These are phyloP conservation scores for Kodamaea fungicola DNA, from an alignment of 1,139 yeast species.

Conservation along the genomic window DNA sequence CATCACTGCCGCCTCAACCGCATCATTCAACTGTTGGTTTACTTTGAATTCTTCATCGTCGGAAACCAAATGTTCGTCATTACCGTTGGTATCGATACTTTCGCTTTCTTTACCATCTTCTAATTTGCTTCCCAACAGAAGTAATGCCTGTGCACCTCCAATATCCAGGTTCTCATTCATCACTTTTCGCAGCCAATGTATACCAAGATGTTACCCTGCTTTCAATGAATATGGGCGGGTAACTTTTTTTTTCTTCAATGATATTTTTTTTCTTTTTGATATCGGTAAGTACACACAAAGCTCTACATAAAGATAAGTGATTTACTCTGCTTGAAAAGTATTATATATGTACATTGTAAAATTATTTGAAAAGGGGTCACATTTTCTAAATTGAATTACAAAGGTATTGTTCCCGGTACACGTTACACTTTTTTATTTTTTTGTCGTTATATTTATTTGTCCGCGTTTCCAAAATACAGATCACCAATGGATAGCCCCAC, in stretches of 20 bases:
- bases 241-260: constrained; percentile 7
- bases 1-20: constrained; percentile 75
- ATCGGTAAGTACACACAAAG: too few species aligned
- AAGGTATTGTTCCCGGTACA: too few species aligned
- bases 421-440: too few species aligned
- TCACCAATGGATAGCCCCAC: constrained; percentile 12
- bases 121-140: constrained; percentile 37
- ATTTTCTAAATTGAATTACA: too few species aligned
- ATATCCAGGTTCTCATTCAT: constrained; percentile 39
- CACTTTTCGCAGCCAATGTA: constrained; percentile 10
- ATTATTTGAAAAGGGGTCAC: too few species aligned
- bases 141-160: constrained; percentile 47
- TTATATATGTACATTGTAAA: too few species aligned
- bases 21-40: constrained; percentile 45
- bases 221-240: constrained; percentile 11
- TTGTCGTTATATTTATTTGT: background rate
- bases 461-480: background rate
- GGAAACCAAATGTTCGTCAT: constrained; percentile 3
- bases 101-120: constrained; percentile 2
- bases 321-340: too few species aligned
- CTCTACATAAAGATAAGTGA: too few species aligned
- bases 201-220: constrained; percentile 12
- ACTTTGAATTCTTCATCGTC: constrained; percentile 19
- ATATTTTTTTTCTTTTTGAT: too few species aligned
- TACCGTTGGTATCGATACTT: background rate